These are phyloP conservation scores for Nepenthes gracilis DNA, from an alignment of 148 eudicot genomes.

Conservation along the genomic window DNA sequence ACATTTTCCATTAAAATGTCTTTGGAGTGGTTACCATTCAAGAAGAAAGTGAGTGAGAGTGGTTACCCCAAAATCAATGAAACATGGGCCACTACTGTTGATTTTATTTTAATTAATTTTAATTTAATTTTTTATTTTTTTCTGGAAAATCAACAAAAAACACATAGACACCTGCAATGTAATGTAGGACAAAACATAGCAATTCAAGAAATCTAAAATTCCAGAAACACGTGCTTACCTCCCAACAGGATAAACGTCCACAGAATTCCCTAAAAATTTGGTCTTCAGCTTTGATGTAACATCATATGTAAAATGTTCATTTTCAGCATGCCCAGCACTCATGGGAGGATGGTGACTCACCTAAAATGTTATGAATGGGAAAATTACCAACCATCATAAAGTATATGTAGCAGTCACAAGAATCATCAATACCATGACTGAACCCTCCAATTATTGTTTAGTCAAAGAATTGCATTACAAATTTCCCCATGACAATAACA, in stretches of 20 bases:
- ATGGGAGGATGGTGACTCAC: conserved; percentile 99
- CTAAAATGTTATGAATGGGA: conserved; percentile 17
- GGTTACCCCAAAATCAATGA: too few species aligned
- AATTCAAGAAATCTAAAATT: neutral
- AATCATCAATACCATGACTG: neutral
- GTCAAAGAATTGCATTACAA: too few species aligned
- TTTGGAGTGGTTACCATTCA: too few species aligned
- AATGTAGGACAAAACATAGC: neutral
- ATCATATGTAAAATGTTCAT: conserved; percentile 79
- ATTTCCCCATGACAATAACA: too few species aligned
- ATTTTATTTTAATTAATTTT: too few species aligned
- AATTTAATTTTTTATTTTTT: too few species aligned
- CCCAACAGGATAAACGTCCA: conserved; percentile 94
- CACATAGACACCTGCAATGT: neutral
- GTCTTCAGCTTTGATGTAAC: conserved; percentile 94
- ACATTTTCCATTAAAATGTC: too few species aligned
- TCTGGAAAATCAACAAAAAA: too few species aligned
- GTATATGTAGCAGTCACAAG: neutral
- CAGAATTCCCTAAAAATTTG: conserved; percentile 82
- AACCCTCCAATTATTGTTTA: too few species aligned
- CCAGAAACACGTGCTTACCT: conserved; percentile 32
- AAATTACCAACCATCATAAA: neutral
- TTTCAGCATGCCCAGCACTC: conserved; percentile 97
- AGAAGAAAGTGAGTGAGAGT: too few species aligned
- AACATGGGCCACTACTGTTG: too few species aligned